Percentiles rank a stretch among this genome's conserved stretches.
phyloP scores from a whole-genome alignment of 345 rosid genomes.

The Salix arbutifolia region DNA sequence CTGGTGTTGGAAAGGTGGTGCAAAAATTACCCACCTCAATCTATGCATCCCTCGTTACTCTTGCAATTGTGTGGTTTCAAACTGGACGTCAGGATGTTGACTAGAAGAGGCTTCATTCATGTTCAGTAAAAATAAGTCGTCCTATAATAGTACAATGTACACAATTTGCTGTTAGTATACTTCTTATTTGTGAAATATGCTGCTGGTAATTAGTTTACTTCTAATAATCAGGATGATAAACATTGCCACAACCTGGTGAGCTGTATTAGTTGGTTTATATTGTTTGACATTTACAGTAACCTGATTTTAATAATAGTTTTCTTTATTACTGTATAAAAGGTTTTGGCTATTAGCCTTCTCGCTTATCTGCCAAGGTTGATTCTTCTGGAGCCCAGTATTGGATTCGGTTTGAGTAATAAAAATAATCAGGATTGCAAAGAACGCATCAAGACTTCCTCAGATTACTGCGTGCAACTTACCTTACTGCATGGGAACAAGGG shows the following conservation, averaged over 20 bases:
- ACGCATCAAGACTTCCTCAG: too few relatives aligned
- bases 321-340: background rate
- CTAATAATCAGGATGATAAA: conserved; percentile 12
- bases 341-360: background rate
- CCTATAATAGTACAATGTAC: background rate
- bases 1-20: conserved; percentile 76
- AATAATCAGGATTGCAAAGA: too few relatives aligned
- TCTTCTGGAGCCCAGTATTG: too few relatives aligned
- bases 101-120: conserved; percentile 9
- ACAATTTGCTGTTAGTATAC: background rate
- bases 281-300: background rate
- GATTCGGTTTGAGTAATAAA: too few relatives aligned
- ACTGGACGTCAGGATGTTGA: conserved; percentile 25
- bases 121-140: background rate
- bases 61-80: conserved; percentile 64
- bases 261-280: background rate
- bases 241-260: background rate
- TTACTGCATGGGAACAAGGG: too few relatives aligned
- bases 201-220: background rate
- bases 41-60: conserved; percentile 80
- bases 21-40: conserved; percentile 71
- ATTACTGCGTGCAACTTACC: too few relatives aligned
- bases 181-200: background rate
- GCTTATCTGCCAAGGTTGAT: too few relatives aligned
- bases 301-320: background rate